Evolutionary conservation across 768 basidiomycete species (phyloP), one percentile per base, ranked within the genome.

Genomic region (Lentinula lateritia): DNA sequence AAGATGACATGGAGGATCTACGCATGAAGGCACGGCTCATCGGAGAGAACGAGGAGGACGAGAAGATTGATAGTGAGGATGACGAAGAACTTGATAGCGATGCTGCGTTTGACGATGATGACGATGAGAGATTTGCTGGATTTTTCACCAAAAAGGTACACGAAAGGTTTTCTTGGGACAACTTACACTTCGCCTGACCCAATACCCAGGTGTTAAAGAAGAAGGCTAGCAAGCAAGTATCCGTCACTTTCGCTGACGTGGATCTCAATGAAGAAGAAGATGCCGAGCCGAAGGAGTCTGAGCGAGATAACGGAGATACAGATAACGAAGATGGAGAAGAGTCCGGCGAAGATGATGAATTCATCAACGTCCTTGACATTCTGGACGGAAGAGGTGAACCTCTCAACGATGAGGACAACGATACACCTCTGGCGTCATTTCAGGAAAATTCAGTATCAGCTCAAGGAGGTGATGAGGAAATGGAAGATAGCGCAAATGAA

Each of bases 81-180:
- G 93, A 95, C 68, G 92, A 94, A 68, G 92, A 94, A 63, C 83
- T 94, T 50, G 90, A 92, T 62, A 89, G 87, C 64, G 93, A 95
- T 67, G 87, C 80, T 63, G 93, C 91, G 1, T 91, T 92, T 62
- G 90, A 92, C 63, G 89, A 91, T 69, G 86, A 83, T 60, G 92
- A 92, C 38, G 87, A 87, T 61, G 92, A 94, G n/a, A 76, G 80
- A 3, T 93, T 87, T 73, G 86, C 85, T 9, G 87, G 85, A 2
- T 88, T 88, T 64, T 83, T 83, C 62, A 74, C 76, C 9, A 66
- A 66, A 34, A 79, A 78, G 69, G 79, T 83, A 70, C 66, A 76
- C 63, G 65, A 56, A 32, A 36, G 12, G 15, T 35, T 58, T 43
- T 55, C 43, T 10, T 52, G 16, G 56, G 65, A 52, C 61, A 67